A percentile compares a stretch with the other conserved stretches of the same genome.
phyloP scores from a whole-genome alignment of 2,329 filamentous ascomycete species.

The Achaetomium macrosporum region DNA sequence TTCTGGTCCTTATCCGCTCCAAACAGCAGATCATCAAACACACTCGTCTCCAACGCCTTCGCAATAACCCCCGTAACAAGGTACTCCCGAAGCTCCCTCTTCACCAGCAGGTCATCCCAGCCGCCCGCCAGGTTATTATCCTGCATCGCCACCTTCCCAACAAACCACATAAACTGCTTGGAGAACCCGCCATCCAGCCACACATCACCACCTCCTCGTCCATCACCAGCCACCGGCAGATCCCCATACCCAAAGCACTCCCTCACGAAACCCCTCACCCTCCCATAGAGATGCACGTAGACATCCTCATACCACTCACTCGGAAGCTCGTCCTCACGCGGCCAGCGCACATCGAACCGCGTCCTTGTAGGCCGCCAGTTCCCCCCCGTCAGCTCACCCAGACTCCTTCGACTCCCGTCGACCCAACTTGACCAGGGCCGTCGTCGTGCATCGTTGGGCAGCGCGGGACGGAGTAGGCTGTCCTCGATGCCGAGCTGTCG shows the following conservation, averaged over 20 bases:
- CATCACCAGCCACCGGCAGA: not conserved
- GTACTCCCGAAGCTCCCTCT: slow-evolving; percentile 28
- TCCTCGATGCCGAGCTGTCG: slow-evolving; percentile 11
- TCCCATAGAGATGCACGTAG: slow-evolving; percentile 27
- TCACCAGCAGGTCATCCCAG: slow-evolving; percentile 33
- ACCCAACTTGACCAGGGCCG: too few species aligned
- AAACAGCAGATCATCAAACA: slow-evolving; percentile 37
- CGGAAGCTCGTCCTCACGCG: slow-evolving; percentile 13
- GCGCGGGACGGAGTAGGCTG: slow-evolving; percentile 1
- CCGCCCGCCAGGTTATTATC: slow-evolving; percentile 28
- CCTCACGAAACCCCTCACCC: slow-evolving; percentile 22
- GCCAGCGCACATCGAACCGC: slow-evolving; percentile 19
- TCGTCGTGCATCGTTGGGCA: not conserved
- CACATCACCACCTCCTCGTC: not conserved
- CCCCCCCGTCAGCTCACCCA: not conserved
- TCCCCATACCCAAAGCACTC: slow-evolving; percentile 27
- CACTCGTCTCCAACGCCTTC: slow-evolving; percentile 34
- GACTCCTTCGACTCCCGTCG: not conserved
- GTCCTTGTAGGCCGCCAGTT: slow-evolving; percentile 23
- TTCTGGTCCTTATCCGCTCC: slow-evolving; percentile 30
- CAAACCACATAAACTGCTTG: slow-evolving; percentile 32
- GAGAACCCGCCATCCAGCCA: slow-evolving; percentile 24
- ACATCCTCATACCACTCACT: slow-evolving; percentile 26
- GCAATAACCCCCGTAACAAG: slow-evolving; percentile 34
- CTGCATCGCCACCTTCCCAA: slow-evolving; percentile 30